A percentile compares a stretch with the other conserved stretches of the same genome.
phyloP scores from a whole-genome alignment of 2,329 filamentous ascomycete species.

The Colletotrichum endophyticum region DNA sequence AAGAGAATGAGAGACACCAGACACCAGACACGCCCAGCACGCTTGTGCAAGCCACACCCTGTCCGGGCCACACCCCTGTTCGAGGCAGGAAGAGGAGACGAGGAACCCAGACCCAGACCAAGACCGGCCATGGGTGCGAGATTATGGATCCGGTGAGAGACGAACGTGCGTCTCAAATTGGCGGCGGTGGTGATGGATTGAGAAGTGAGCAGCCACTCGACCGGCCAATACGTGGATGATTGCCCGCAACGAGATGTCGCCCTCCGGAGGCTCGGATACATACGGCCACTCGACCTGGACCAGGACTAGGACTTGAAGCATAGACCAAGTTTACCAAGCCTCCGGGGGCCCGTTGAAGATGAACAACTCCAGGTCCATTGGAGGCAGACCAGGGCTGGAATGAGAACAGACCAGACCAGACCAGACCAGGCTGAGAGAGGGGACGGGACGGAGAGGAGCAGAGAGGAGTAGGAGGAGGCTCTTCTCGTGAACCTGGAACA shows the following conservation, averaged over 20 bases:
- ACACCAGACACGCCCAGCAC: conserved; percentile 15
- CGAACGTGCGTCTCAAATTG: conserved; percentile 19
- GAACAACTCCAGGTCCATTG: not conserved
- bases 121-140: conserved; percentile 12
- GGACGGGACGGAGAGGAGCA: not conserved
- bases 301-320: not conserved
- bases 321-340: conserved; percentile 4
- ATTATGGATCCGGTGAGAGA: conserved; percentile 23
- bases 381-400: not conserved
- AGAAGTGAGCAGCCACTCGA: conserved; percentile 17
- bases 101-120: conserved; percentile 5
- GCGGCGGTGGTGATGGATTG: conserved; percentile 16
- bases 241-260: not conserved
- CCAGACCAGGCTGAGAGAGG: not conserved
- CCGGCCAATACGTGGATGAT: conserved; percentile 1
- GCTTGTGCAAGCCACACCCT: conserved; percentile 18
- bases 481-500: conserved; percentile 11
- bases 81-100: conserved; percentile 18
- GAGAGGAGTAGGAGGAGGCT: conserved; percentile 2
- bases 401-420: not conserved
- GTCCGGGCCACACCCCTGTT: conserved; percentile 16
- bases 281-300: not conserved
- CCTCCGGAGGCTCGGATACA: not conserved
- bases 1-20: not conserved
- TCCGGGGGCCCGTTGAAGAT: not conserved